Conservation (phyloP, 2,329 filamentous ascomycete genomes). For the Polytolypa hystricis region DNA sequence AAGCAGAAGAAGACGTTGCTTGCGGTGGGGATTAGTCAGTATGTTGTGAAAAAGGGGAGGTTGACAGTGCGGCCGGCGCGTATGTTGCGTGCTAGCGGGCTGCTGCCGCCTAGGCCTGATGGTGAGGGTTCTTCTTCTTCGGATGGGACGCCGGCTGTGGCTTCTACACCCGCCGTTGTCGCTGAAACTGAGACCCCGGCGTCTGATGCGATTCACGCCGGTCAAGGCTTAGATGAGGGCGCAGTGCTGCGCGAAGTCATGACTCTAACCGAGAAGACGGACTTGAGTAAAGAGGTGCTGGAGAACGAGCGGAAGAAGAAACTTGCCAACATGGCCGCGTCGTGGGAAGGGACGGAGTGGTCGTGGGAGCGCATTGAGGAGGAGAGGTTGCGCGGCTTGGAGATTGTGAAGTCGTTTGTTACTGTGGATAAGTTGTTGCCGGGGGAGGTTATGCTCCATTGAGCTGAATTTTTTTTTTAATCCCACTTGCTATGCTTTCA, state of each 20-base stretch:
- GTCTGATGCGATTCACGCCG: conserved; percentile 23
- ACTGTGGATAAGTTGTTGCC: conserved; percentile 41
- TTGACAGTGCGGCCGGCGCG: conserved; percentile 76
- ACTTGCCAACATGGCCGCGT: conserved; percentile 19
- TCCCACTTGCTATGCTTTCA: too few relatives aligned
- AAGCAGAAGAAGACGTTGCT: conserved; percentile 54
- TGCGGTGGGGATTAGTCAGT: conserved; percentile 65
- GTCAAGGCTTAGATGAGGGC: conserved; percentile 23
- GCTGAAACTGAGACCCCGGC: conserved; percentile 4
- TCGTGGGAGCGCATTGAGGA: conserved; percentile 50
- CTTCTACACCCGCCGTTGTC: not conserved
- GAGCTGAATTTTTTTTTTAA: conserved; percentile 11
- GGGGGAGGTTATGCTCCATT: conserved; percentile 24
- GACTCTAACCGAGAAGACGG: conserved; percentile 22
- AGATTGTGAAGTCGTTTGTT: conserved; percentile 45
- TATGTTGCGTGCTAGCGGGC: conserved; percentile 56
- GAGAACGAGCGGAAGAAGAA: conserved; percentile 19
- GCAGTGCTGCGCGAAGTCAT: conserved; percentile 27
- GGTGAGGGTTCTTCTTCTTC: conserved; percentile 31
- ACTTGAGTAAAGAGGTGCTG: conserved; percentile 18
- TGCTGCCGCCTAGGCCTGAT: conserved; percentile 63
- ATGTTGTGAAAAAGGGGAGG: conserved; percentile 71
- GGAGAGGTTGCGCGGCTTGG: conserved; percentile 44
- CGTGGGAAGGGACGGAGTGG: conserved; percentile 37
- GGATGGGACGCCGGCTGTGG: conserved; percentile 19